phyloP scores from a whole-genome alignment of 306 rosid species.

The Lathyrus sativus region DNA sequence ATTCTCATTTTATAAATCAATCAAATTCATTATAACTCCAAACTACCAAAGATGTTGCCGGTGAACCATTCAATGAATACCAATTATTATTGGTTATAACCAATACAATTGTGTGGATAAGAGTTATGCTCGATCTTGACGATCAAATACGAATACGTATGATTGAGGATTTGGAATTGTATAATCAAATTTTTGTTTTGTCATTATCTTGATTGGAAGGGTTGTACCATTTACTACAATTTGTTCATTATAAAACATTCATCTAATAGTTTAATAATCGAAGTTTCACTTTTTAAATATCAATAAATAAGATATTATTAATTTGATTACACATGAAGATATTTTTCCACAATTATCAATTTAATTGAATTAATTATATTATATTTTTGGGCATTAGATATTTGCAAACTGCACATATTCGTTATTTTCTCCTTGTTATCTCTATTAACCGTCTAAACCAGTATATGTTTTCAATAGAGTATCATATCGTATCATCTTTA shows the following conservation, averaged over 20 bases:
- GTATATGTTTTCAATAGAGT: no score
- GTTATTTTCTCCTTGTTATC: no score
- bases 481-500: no score
- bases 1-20: constrained; percentile 11
- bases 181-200: neutral
- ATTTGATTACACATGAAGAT: no score
- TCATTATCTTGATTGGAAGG: neutral
- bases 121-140: neutral
- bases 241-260: neutral
- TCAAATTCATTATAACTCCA: constrained; percentile 15
- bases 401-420: no score
- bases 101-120: constrained; percentile 1
- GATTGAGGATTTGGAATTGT: neutral
- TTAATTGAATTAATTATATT: no score
- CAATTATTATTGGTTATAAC: constrained; percentile 4
- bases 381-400: no score
- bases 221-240: neutral
- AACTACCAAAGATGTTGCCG: constrained; percentile 21
- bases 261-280: no score
- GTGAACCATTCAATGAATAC: constrained; percentile 36
- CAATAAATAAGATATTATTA: no score
- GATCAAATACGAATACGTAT: neutral
- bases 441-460: no score
- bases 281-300: no score
- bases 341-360: no score